Evolutionary conservation across 129 eudicot genomes (phyloP), one percentile per base, ranked within the genome.

Genomic region (Saussurea involucrata): DNA sequence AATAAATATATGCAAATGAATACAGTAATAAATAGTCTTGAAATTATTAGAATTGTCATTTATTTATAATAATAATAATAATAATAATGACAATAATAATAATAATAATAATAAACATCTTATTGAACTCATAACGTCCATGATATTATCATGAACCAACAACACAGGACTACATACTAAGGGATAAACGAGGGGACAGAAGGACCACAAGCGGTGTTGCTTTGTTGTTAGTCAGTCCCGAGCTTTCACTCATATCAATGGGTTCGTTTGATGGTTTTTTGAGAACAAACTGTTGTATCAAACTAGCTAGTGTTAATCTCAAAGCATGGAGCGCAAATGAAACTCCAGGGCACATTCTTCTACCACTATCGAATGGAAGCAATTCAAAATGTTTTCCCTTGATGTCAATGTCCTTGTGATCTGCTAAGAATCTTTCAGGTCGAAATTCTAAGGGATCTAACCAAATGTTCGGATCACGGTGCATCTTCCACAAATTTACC

Each of bases 391-490:
- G 42, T 2, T 66, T 68, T 13, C 84, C 84, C 63, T 60, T 70
- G 8, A 82, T 18, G 71, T 82, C 85, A 5, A 76, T 3, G 63
- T 82, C 49, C 22, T 63, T 63, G 3, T 82, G 74, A 21, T 22
- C 42, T 7, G 73, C 75, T 65, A 83, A 63, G 13, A 85, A 80
- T 24, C 86, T 76, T 69, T 82, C 85, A 0, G 85, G 85, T 20
- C 24, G 75, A 24, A 82, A 82, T 27, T 70, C 81, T 0, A 10
- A 0, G 1, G 76, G 86, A 36, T 69, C 86, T 25, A 63, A 33
- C 76, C 68, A 85, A 6, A 74, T 68, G 15, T 24, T 55, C 15
- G 65, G 74, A 63, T 64, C 82, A 1, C 67, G 69, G 0, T 85
- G 88, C 2, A 85, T 12, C 40, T 76, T 85, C 75, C 71, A 81